These are phyloP conservation scores for Tetrapyrgos nigripes DNA, from an alignment of 1,284 basidiomycete genomes.

Conservation along the genomic window DNA sequence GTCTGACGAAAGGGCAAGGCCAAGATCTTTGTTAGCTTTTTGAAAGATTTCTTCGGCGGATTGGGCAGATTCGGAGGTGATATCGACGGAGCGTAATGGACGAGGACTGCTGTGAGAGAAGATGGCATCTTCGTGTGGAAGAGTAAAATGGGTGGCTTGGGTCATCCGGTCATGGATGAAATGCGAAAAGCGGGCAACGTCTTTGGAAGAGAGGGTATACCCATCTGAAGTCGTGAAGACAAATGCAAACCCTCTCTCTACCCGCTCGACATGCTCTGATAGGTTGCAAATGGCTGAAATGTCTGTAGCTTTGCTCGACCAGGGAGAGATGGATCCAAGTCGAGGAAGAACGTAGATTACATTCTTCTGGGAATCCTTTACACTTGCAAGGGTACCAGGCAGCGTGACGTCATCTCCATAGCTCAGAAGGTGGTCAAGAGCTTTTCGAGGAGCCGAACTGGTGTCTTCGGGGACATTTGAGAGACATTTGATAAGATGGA, in stretches of 20 bases:
- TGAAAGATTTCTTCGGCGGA: conserved; percentile 66
- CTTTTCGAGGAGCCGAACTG: conserved; percentile 53
- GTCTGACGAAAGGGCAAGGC: conserved; percentile 88
- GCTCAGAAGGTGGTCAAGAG: conserved; percentile 80
- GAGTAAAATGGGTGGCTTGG: conserved; percentile 68
- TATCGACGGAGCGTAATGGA: conserved; percentile 75
- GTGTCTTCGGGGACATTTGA: conserved; percentile 53
- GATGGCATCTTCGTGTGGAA: conserved; percentile 67
- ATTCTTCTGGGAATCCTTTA: conserved; percentile 46
- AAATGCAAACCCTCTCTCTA: conserved; percentile 78
- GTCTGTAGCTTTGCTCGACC: conserved; percentile 92
- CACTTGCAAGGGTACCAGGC: conserved; percentile 47
- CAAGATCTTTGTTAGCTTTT: conserved; percentile 84
- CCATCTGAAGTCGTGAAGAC: conserved; percentile 51
- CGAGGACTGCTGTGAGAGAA: conserved; percentile 78
- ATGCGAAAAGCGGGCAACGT: conserved; percentile 61
- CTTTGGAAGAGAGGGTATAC: conserved; percentile 42
- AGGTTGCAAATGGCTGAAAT: conserved; percentile 82
- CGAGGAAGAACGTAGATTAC: conserved; percentile 83
- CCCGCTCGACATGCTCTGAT: conserved; percentile 62
- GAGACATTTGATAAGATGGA: conserved; percentile 84
- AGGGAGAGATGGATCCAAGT: conserved; percentile 83
- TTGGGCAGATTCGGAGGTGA: conserved; percentile 41
- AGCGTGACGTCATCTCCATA: conserved; percentile 86
- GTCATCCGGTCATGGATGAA: conserved; percentile 97